These are phyloP conservation scores for Phaeophleospora eucalypticola DNA, from an alignment of 2,329 filamentous ascomycete genomes.

Conservation along the genomic window DNA sequence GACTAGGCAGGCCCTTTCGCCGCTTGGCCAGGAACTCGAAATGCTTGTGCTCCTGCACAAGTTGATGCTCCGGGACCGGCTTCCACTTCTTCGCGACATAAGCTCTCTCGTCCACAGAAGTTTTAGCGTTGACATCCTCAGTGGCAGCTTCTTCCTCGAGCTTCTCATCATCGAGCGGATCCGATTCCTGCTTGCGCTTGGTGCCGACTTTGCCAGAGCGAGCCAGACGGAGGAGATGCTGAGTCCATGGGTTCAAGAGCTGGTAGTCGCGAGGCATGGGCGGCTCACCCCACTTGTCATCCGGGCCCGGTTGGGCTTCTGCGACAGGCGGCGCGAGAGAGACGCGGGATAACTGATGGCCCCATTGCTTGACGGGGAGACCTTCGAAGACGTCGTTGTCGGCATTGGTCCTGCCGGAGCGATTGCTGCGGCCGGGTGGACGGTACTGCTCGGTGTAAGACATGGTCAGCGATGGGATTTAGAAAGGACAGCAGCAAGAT, in stretches of 20 bases:
- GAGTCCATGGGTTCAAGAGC: conserved; percentile 71
- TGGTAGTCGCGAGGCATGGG: conserved; percentile 85
- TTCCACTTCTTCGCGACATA: conserved; percentile 58
- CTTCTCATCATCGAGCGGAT: conserved; percentile 58
- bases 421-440: conserved; percentile 54
- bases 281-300: conserved; percentile 73
- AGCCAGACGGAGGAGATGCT: conserved; percentile 76
- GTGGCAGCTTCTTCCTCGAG: conserved; percentile 36
- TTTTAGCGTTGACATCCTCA: conserved; percentile 42
- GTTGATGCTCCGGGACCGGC: conserved; percentile 53
- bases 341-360: conserved; percentile 45
- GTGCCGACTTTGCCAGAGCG: conserved; percentile 58
- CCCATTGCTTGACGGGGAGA: conserved; percentile 87
- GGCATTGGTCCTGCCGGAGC: conserved; percentile 53
- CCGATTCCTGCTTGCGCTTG: conserved; percentile 61
- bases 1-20: conserved; percentile 54
- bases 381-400: conserved; percentile 68
- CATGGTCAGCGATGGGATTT: conserved; percentile 15
- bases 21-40: conserved; percentile 56
- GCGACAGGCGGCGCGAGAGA: conserved; percentile 30
- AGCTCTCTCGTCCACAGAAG: conserved; percentile 41
- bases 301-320: conserved; percentile 26
- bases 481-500: not conserved
- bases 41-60: conserved; percentile 55
- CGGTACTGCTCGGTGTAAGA: conserved; percentile 45